Conservation (phyloP, 495 filamentous ascomycete species). For the Podospora conica region DNA sequence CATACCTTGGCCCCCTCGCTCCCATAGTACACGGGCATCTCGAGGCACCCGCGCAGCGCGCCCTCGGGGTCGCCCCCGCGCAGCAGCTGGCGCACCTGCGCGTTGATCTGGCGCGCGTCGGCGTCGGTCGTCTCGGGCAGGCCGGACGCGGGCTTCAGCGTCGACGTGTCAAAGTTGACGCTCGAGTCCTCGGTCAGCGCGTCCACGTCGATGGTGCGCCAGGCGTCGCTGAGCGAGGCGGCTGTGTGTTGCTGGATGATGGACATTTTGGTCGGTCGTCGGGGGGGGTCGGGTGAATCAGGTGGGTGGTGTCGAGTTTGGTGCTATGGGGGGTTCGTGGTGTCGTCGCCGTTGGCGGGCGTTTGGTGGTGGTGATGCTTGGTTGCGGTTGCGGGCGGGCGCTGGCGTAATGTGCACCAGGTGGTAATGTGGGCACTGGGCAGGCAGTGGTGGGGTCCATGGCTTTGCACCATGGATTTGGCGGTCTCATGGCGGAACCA, state of each 20-base stretch:
- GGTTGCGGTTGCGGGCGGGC: neutral
- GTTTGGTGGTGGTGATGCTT: neutral
- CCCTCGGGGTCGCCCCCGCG: constrained; percentile 79
- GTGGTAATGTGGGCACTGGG: neutral
- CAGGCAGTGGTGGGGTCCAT: neutral
- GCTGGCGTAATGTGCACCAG: neutral
- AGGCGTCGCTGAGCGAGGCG: constrained; percentile 53
- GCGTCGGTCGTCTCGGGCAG: constrained; percentile 58
- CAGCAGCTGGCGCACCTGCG: constrained; percentile 78
- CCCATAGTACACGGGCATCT: constrained; percentile 54
- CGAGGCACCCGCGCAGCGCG: constrained; percentile 70
- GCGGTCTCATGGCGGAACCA: neutral
- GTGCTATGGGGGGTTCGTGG: neutral
- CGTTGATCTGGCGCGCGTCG: constrained; percentile 65
- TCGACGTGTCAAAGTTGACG: constrained; percentile 76
- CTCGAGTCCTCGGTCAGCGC: constrained; percentile 79
- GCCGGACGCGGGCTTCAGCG: constrained; percentile 59
- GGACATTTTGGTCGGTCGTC: constrained; percentile 36
- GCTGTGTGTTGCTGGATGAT: constrained; percentile 51
- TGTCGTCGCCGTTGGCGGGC: neutral
- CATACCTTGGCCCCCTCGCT: constrained; percentile 60
- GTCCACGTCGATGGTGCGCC: constrained; percentile 93
- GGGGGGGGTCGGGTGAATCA: neutral
- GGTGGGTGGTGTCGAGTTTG: constrained; percentile 2
- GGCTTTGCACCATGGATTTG: neutral